Evolutionary conservation across 345 rosid species (phyloP).

Genomic region (Schrenkiella parvula): DNA sequence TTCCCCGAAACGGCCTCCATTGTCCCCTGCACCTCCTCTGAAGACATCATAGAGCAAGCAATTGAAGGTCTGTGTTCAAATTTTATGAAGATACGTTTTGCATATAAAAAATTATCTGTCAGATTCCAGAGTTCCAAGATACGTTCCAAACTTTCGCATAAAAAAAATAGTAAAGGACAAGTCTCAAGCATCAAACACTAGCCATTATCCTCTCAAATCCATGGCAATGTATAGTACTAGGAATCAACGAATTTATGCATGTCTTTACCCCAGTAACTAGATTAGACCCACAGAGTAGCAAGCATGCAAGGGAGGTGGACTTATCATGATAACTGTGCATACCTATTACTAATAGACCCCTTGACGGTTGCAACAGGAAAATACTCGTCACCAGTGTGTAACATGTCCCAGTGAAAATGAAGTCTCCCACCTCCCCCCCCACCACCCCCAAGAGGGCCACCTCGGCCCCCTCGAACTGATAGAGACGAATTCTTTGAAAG

Average conservation of each 20-base stretch:
- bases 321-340: conserved; percentile 19
- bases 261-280: neutral
- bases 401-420: conserved; percentile 95
- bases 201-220: neutral
- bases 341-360: conserved; percentile 78
- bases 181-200: neutral
- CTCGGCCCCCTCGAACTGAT: conserved; percentile 78
- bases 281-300: conserved; percentile 8
- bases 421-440: conserved; percentile 99
- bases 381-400: conserved; percentile 71
- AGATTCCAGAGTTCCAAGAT: neutral
- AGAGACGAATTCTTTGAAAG: conserved; percentile 63
- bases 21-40: conserved; percentile 90
- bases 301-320: neutral
- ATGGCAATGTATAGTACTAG: no score
- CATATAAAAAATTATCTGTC: neutral
- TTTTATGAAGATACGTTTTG: neutral
- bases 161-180: neutral
- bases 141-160: neutral
- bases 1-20: conserved; percentile 79
- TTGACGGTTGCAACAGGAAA: conserved; percentile 64
- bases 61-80: neutral
- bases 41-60: conserved; percentile 33
- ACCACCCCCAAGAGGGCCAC: conserved; percentile 85
- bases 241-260: no score